These are phyloP conservation scores for Berberis thunbergii DNA, from an alignment of 164 flowering plant species.

Conservation along the genomic window DNA sequence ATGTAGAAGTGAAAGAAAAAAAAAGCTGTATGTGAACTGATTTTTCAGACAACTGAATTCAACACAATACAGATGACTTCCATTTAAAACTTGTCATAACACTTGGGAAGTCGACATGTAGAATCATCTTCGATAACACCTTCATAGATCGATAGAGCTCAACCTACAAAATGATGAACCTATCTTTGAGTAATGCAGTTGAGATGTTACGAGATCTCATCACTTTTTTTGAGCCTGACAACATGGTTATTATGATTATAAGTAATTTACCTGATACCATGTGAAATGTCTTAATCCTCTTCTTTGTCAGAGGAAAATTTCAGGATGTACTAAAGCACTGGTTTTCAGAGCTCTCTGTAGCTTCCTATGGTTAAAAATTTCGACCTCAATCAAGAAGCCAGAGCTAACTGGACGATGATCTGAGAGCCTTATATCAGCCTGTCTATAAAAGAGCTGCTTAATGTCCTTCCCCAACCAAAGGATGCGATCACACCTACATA, in stretches of 20 bases:
- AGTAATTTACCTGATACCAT: constrained; percentile 20
- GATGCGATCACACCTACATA: constrained; percentile 90
- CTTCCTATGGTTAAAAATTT: constrained; percentile 68
- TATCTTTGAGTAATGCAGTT: too few relatives aligned
- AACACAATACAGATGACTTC: too few relatives aligned
- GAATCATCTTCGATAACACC: too few relatives aligned
- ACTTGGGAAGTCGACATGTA: too few relatives aligned
- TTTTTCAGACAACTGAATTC: too few relatives aligned
- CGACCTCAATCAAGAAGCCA: constrained; percentile 59
- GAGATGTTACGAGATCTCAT: too few relatives aligned
- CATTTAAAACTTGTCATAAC: too few relatives aligned
- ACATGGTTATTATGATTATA: neutral
- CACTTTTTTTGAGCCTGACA: too few relatives aligned
- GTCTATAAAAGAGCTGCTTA: constrained; percentile 63
- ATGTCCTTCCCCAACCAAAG: constrained; percentile 83
- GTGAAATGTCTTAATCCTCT: constrained; percentile 12
- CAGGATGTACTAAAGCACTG: constrained; percentile 53
- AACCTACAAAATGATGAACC: too few relatives aligned
- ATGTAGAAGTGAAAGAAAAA: too few relatives aligned
- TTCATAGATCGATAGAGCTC: too few relatives aligned
- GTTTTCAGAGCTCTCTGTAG: constrained; percentile 61
- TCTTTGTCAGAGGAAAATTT: constrained; percentile 37
- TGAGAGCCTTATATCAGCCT: constrained; percentile 57
- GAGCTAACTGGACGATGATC: constrained; percentile 97
- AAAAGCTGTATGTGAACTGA: too few relatives aligned